These are phyloP conservation scores for Didymella pomorum DNA, from an alignment of 2,329 filamentous ascomycete species.

Conservation along the genomic window DNA sequence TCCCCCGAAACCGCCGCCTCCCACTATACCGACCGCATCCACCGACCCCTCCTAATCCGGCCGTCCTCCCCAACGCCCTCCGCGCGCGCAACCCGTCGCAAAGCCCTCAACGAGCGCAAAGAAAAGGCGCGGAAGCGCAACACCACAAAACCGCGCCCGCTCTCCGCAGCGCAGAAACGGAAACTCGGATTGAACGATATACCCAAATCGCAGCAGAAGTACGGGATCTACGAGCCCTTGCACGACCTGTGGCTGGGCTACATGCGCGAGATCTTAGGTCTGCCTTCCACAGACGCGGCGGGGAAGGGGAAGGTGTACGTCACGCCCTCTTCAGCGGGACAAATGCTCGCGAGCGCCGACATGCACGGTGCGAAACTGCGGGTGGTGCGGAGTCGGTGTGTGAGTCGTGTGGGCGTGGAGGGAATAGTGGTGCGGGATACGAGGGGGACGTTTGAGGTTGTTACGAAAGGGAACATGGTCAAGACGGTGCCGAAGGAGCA, in stretches of 20 bases:
- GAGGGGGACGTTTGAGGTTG: conserved; percentile 83
- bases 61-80: conserved; percentile 75
- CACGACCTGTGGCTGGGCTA: conserved; percentile 85
- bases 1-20: conserved; percentile 73
- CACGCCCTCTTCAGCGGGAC: conserved; percentile 66
- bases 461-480: conserved; percentile 73
- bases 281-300: conserved; percentile 35
- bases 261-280: conserved; percentile 79
- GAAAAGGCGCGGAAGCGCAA: conserved; percentile 28
- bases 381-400: conserved; percentile 82
- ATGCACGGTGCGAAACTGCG: conserved; percentile 86
- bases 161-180: conserved; percentile 83
- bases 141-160: conserved; percentile 67
- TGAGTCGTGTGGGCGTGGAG: conserved; percentile 79
- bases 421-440: conserved; percentile 92
- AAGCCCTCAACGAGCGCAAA: background rate
- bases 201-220: conserved; percentile 72
- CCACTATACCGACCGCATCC: conserved; percentile 83
- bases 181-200: conserved; percentile 76
- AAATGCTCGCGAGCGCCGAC: conserved; percentile 84
- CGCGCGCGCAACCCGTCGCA: conserved; percentile 46
- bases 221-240: conserved; percentile 78
- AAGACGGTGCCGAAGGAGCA: conserved; percentile 91
- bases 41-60: conserved; percentile 80
- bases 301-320: conserved; percentile 55